A percentile compares a stretch with the other conserved stretches of the same genome.
Evolutionary conservation across 257 asterid species (phyloP).

Genomic region (Solanum sejunctum): DNA sequence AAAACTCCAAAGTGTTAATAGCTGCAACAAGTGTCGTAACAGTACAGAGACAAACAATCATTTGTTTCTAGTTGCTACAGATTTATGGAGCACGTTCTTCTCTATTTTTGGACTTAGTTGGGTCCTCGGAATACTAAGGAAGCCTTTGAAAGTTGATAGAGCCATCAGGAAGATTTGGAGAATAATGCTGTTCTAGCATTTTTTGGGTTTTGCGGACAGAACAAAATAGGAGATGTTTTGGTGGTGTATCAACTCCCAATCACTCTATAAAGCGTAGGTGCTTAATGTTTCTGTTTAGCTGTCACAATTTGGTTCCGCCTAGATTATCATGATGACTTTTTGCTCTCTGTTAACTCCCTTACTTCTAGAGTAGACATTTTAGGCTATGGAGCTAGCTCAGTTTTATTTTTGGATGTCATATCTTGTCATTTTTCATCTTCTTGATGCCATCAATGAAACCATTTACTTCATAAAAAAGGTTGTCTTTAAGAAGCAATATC

Average conservation of each 20-base stretch:
- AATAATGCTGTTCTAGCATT: not conserved
- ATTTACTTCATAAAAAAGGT: not conserved
- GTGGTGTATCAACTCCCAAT: not conserved
- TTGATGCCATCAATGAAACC: not conserved
- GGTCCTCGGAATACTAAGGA: not conserved
- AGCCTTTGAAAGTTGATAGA: not conserved
- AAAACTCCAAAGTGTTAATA: not conserved
- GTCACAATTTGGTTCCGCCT: not conserved
- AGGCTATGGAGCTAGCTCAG: not conserved
- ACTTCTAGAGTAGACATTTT: not conserved
- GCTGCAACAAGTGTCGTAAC: not conserved
- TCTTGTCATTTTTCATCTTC: not conserved
- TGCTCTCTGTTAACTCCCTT: not conserved
- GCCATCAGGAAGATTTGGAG: not conserved
- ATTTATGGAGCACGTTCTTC: not conserved
- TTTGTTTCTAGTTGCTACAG: not conserved
- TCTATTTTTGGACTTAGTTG: not conserved
- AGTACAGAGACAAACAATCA: not conserved
- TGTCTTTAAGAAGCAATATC: constrained; percentile 5
- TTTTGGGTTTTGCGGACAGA: not conserved
- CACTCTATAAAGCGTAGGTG: not conserved
- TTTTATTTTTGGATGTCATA: not conserved
- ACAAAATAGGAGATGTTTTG: not conserved
- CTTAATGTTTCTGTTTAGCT: not conserved
- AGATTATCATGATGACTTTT: not conserved